Evolutionary conservation across 1,284 basidiomycete species (phyloP).

Genomic region (Naganishia cerealis): DNA sequence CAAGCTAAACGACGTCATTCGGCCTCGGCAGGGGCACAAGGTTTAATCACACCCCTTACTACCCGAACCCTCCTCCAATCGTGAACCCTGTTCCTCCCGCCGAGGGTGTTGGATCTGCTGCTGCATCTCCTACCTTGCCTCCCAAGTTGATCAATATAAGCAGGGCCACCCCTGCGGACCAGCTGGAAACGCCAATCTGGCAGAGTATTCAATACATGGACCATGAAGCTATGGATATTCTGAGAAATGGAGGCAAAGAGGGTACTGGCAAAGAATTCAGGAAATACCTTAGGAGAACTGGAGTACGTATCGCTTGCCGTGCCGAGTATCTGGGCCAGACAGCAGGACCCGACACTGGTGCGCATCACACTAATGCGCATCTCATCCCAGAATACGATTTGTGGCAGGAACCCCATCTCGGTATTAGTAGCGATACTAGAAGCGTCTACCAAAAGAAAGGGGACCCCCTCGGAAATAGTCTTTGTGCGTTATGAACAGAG

Average conservation of each 20-base stretch:
- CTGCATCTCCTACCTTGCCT: conserved; percentile 46
- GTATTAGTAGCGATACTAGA: conserved; percentile 78
- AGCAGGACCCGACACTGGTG: neutral
- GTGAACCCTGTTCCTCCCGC: conserved; percentile 57
- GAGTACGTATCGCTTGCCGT: conserved; percentile 39
- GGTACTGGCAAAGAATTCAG: conserved; percentile 66
- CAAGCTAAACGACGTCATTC: neutral
- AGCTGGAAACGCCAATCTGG: conserved; percentile 75
- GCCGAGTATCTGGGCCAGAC: neutral
- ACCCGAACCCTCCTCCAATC: conserved; percentile 63
- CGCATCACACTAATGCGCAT: neutral
- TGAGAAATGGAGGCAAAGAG: conserved; percentile 47
- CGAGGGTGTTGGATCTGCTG: conserved; percentile 59
- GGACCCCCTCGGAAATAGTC: conserved; percentile 50
- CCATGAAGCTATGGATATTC: conserved; percentile 47
- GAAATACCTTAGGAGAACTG: conserved; percentile 71
- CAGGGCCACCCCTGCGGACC: conserved; percentile 72
- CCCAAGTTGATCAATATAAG: conserved; percentile 52
- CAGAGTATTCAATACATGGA: conserved; percentile 57
- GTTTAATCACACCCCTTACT: conserved; percentile 89
- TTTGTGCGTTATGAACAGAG: conserved; percentile 94
- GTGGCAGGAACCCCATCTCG: conserved; percentile 91
- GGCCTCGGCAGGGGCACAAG: conserved; percentile 69
- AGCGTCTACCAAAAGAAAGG: conserved; percentile 60
- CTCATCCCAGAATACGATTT: conserved; percentile 80